Percentiles rank a stretch among this genome's conserved stretches.
Conservation (phyloP, 495 filamentous ascomycete species). For the Haplographium delicatum region DNA sequence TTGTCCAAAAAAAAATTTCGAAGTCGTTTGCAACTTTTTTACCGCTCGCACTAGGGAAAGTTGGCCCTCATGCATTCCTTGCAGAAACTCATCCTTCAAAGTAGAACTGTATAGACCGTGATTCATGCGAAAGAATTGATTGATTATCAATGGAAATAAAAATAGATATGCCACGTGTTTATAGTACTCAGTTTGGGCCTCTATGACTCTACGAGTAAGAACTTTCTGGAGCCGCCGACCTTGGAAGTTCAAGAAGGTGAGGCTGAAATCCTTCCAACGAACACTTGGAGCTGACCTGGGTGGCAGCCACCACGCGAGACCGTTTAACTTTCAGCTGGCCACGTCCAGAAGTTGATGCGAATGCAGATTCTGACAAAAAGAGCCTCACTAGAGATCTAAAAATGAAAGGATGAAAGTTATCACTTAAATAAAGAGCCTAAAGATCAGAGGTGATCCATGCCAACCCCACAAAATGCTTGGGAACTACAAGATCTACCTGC, state of each 20-base stretch:
- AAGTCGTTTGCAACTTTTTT: too few species aligned
- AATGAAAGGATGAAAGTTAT: not conserved
- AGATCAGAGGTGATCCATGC: not conserved
- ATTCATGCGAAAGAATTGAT: not conserved
- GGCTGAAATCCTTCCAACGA: not conserved
- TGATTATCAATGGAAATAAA: not conserved
- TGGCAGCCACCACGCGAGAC: not conserved
- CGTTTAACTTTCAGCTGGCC: not conserved
- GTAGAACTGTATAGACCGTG: too few species aligned
- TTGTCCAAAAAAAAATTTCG: too few species aligned
- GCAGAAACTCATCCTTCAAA: too few species aligned
- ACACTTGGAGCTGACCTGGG: constrained; percentile 2
- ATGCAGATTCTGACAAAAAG: too few species aligned
- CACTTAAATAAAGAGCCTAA: constrained; percentile 8
- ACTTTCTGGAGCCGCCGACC: not conserved
- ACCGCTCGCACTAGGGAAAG: too few species aligned
- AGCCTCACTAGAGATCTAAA: too few species aligned
- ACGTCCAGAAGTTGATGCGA: too few species aligned
- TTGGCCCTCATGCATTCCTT: too few species aligned
- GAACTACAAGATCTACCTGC: not conserved
- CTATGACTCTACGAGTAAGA: too few species aligned
- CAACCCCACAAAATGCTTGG: constrained; percentile 2
- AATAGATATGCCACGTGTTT: too few species aligned
- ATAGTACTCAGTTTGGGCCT: too few species aligned
- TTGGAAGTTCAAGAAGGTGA: constrained; percentile 5